Evolutionary conservation across 306 rosid species (phyloP), one percentile per base, ranked within the genome.

Genomic region (Parietaria judaica): DNA sequence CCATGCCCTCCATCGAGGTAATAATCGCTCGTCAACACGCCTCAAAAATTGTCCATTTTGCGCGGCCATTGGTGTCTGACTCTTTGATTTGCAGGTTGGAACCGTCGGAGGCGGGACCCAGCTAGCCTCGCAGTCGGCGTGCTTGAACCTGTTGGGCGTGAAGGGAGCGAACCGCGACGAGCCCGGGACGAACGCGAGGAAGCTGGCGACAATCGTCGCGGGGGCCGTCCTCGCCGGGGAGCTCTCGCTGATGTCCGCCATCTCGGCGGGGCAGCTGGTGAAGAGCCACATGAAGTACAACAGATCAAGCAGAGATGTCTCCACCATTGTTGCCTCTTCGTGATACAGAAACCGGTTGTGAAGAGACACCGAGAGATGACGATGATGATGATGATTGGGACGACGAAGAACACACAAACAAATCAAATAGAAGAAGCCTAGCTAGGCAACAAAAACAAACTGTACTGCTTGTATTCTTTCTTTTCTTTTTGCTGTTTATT

Each of bases 71-170:
- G 13, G 53, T 49, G 10, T 49, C 53, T 49, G 53, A 49, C n/a
- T 49, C 13, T 49, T 0, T 11, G 5, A 49, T 7, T 7, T 23
- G 56, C 76, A 86, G 97, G 97, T 92, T 37, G 98, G 98, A 4
- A 92, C 98, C 0, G 94, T 92, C 15, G 98, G 98, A 66, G 98
- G 98, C 44, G 98, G 98, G 5, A 92, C 98, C n/a, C 95, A 92
- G 46, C 85, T 92, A 0, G 92, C 96, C 11, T 88, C 98, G 3
- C 98, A 92, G 39, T 79, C 98, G 6, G 98, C 98, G 0, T 92
- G 98, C 69, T 76, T 92, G 52, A 92, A 88, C 71, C 66, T 88
- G 53, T 90, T 92, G 3, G 98, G 98, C 0, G 94, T 86, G 16
- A 92, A 82, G 79, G 98, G 98, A 34, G 98, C 96, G 0, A 75